phyloP scores from a whole-genome alignment of 495 filamentous ascomycete genomes.

The Penicilliopsis zonata region DNA sequence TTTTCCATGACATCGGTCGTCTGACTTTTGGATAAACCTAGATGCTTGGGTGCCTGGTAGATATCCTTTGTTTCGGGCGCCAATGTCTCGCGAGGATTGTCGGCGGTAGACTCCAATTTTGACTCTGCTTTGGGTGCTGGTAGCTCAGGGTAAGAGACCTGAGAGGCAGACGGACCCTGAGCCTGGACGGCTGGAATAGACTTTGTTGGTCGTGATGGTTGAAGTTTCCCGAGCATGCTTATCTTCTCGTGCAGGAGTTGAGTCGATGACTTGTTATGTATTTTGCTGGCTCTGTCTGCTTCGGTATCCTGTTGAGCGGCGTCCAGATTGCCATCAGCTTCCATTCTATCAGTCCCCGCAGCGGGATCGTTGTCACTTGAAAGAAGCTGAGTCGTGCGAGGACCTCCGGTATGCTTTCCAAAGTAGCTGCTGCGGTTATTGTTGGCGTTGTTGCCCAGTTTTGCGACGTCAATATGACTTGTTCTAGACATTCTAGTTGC shows the following conservation, averaged over 20 bases:
- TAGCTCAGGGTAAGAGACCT: constrained; percentile 45
- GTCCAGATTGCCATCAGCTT: constrained; percentile 44
- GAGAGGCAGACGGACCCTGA: constrained; percentile 17
- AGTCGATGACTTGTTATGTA: constrained; percentile 82
- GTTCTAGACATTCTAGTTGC: constrained; percentile 60
- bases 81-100: constrained; percentile 15
- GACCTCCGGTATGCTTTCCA: constrained; percentile 35
- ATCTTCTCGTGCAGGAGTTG: constrained; percentile 87
- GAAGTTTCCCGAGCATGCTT: constrained; percentile 77
- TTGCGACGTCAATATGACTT: constrained; percentile 64
- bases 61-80: constrained; percentile 42
- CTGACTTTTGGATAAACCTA: constrained; percentile 42
- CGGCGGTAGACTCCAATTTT: constrained; percentile 15
- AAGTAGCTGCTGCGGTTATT: constrained; percentile 42
- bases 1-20: constrained; percentile 49
- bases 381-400: constrained; percentile 20
- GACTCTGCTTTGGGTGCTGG: constrained; percentile 26
- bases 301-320: constrained; percentile 18
- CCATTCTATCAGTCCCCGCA: constrained; percentile 42
- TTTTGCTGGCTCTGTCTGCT: constrained; percentile 28
- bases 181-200: constrained; percentile 44
- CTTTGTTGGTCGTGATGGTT: constrained; percentile 58
- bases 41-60: constrained; percentile 76
- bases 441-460: constrained; percentile 18
- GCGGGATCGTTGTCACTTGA: constrained; percentile 29